Percentiles rank a stretch among this genome's conserved stretches.
Evolutionary conservation across 2,329 filamentous ascomycete species (phyloP).

Genomic region (Mycosphaerelloides madeirae): DNA sequence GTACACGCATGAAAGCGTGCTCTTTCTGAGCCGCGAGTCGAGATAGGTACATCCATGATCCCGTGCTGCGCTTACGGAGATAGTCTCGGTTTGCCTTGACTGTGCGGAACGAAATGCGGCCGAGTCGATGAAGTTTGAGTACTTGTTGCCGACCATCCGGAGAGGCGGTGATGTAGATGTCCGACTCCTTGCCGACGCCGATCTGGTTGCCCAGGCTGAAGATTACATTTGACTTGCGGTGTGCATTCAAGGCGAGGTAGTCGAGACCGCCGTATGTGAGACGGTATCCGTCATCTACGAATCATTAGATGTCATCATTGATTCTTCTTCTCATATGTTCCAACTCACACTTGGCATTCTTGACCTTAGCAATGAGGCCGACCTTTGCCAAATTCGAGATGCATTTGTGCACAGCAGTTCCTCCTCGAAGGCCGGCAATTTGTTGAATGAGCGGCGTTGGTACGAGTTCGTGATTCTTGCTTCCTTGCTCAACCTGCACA

Average conservation of each 20-base stretch:
- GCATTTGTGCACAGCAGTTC: conserved; percentile 71
- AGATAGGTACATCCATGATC: conserved; percentile 98
- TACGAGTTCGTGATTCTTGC: conserved; percentile 94
- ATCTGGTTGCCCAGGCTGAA: conserved; percentile 94
- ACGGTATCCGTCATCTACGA: conserved; percentile 79
- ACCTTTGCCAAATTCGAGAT: conserved; percentile 91
- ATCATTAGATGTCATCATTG: background rate
- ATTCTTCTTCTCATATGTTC: too few species aligned
- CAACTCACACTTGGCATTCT: conserved; percentile 74
- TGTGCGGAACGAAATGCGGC: conserved; percentile 92
- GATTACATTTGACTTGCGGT: conserved; percentile 71
- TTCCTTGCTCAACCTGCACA: conserved; percentile 79
- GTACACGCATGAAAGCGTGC: conserved; percentile 86
- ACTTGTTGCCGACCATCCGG: conserved; percentile 71
- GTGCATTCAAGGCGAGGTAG: conserved; percentile 90
- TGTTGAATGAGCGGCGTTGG: conserved; percentile 84
- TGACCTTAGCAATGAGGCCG: conserved; percentile 83
- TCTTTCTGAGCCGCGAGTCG: conserved; percentile 90
- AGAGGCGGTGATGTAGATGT: conserved; percentile 90
- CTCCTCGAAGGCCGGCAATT: conserved; percentile 71
- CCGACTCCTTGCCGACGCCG: conserved; percentile 94
- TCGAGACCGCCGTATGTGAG: conserved; percentile 95
- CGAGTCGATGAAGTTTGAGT: conserved; percentile 92
- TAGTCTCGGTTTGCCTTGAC: conserved; percentile 97
- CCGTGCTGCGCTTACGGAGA: conserved; percentile 71